phyloP scores from a whole-genome alignment of 1,284 basidiomycete species.

The Xanthoconium separans region DNA sequence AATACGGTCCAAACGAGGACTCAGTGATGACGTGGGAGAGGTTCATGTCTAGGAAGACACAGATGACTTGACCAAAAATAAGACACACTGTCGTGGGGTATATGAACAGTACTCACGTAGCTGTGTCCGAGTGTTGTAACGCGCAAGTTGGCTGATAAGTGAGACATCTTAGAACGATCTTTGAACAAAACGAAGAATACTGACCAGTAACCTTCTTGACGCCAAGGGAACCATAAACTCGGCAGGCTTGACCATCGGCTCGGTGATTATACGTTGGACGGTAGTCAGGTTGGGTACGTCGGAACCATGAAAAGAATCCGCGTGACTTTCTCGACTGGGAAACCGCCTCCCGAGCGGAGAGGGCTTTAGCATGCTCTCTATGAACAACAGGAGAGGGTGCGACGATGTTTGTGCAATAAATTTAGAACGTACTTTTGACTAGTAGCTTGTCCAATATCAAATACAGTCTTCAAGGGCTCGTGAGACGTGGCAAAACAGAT shows the following conservation, averaged over 20 bases:
- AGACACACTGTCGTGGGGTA: constrained; percentile 75
- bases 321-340: constrained; percentile 69
- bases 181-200: constrained; percentile 1
- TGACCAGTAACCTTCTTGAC: constrained; percentile 90
- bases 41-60: constrained; percentile 78
- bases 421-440: constrained; percentile 54
- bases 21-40: constrained; percentile 95
- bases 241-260: constrained; percentile 69
- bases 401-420: neutral
- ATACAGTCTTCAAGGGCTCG: constrained; percentile 57
- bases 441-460: constrained; percentile 83
- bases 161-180: neutral
- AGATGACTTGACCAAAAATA: neutral
- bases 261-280: constrained; percentile 73
- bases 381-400: neutral
- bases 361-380: constrained; percentile 60
- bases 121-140: constrained; percentile 94
- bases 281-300: constrained; percentile 46
- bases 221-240: constrained; percentile 81
- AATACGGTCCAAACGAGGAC: constrained; percentile 96
- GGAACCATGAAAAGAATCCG: constrained; percentile 62
- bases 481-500: constrained; percentile 1
- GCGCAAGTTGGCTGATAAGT: constrained; percentile 73
- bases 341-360: constrained; percentile 67
- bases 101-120: constrained; percentile 84